Conservation (phyloP, 2,329 filamentous ascomycete genomes). For the Trichoderma breve region DNA sequence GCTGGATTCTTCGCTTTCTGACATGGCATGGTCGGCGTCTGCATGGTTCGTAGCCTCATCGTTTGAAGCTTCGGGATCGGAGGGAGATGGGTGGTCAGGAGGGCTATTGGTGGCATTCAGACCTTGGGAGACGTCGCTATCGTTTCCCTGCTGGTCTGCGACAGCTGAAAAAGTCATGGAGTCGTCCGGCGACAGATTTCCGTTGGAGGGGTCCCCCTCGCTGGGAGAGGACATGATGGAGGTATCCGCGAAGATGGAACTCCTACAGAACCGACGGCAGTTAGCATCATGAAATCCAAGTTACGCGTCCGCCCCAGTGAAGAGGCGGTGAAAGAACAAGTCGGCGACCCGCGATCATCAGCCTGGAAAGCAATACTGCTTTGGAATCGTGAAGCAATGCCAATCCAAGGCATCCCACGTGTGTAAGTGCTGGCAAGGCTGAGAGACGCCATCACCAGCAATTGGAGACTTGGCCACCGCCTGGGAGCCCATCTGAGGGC, state of each 20-base stretch:
- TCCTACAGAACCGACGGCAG: constrained; percentile 35
- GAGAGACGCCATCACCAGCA: constrained; percentile 41
- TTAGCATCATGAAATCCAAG: constrained; percentile 32
- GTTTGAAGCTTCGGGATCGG: constrained; percentile 41
- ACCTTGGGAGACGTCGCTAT: constrained; percentile 59
- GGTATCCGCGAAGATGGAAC: constrained; percentile 59
- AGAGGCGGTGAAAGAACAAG: constrained; percentile 25
- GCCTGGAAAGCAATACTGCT: constrained; percentile 23
- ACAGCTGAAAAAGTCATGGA: constrained; percentile 41
- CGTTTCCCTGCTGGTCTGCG: constrained; percentile 41
- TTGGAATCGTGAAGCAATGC: constrained; percentile 34
- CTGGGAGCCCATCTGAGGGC: constrained; percentile 24
- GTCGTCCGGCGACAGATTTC: constrained; percentile 58
- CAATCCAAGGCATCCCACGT: constrained; percentile 45
- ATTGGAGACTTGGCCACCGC: constrained; percentile 40
- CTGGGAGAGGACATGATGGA: constrained; percentile 63
- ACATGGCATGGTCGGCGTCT: constrained; percentile 40
- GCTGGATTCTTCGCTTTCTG: constrained; percentile 49
- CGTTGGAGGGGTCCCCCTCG: constrained; percentile 63
- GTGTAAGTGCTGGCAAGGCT: constrained; percentile 50
- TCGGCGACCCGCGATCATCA: constrained; percentile 32
- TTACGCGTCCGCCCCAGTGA: constrained; percentile 24
- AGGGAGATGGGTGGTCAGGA: constrained; percentile 46
- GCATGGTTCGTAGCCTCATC: constrained; percentile 42
- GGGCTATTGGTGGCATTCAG: constrained; percentile 67